phyloP scores from a whole-genome alignment of 2,329 filamentous ascomycete genomes.

The Capronia coronata region DNA sequence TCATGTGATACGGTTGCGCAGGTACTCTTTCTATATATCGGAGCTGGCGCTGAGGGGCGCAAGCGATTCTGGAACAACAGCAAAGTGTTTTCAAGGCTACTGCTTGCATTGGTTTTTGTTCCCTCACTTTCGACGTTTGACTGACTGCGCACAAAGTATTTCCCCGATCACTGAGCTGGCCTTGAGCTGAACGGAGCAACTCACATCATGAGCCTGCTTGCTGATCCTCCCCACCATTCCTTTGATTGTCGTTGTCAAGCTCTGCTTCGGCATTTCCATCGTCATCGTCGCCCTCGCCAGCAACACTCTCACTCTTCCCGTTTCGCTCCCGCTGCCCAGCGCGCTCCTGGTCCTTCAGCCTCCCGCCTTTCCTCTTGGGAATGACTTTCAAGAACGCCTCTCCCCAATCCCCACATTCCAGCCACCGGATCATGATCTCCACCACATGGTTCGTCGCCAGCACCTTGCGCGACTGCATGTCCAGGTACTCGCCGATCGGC shows the following conservation, averaged over 20 bases:
- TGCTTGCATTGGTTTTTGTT: no score
- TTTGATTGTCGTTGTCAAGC: not conserved
- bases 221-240: not conserved
- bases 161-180: no score
- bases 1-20: conserved; percentile 21
- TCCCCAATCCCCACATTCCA: conserved; percentile 87
- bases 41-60: no score
- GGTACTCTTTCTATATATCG: not conserved
- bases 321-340: conserved; percentile 1
- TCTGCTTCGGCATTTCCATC: conserved; percentile 17
- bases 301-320: no score
- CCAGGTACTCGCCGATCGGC: conserved; percentile 90
- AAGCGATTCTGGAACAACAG: no score
- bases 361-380: conserved; percentile 80
- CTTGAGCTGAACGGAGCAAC: no score
- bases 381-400: conserved; percentile 82
- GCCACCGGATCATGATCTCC: conserved; percentile 92
- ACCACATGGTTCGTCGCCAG: conserved; percentile 92
- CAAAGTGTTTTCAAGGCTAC: not conserved
- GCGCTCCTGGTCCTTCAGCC: conserved; percentile 46
- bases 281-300: conserved; percentile 5
- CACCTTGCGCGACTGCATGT: conserved; percentile 79
- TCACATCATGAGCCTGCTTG: not conserved
- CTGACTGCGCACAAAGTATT: no score
- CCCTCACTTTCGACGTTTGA: no score